Conservation (phyloP, 1,284 basidiomycete species). For the Sporisorium exsertum region DNA sequence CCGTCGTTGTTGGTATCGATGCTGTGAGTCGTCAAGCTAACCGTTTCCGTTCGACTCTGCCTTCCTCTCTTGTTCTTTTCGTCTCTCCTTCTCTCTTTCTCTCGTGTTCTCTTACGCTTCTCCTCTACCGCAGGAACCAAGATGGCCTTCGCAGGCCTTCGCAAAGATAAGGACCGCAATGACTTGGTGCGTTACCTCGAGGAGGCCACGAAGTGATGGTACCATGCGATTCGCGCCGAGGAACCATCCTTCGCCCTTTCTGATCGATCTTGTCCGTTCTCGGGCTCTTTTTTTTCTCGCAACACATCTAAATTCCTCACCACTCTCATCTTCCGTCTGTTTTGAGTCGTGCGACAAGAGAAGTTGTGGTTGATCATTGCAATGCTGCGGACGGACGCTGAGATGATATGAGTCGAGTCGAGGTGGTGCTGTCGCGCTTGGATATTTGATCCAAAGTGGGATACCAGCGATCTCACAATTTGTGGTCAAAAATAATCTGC, state of each 20-base stretch:
- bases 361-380: background rate
- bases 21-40: too few relatives aligned
- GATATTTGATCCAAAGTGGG: too few relatives aligned
- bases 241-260: background rate
- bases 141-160: slow-evolving; percentile 62
- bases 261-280: background rate
- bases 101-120: too few relatives aligned
- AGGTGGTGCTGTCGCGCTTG: too few relatives aligned
- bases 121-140: too few relatives aligned
- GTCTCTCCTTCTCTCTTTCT: too few relatives aligned
- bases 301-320: too few relatives aligned
- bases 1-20: too few relatives aligned
- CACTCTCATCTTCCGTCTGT: background rate
- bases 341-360: background rate
- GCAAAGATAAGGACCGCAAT: slow-evolving; percentile 68
- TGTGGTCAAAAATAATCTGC: too few relatives aligned
- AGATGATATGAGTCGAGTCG: too few relatives aligned
- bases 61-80: background rate
- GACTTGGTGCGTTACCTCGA: slow-evolving; percentile 46
- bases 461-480: too few relatives aligned
- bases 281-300: background rate
- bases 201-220: slow-evolving; percentile 5
- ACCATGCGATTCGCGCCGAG: background rate
- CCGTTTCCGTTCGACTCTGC: background rate
- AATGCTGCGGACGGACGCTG: too few relatives aligned